Evolutionary conservation across 495 filamentous ascomycete species (phyloP), one percentile per base, ranked within the genome.

Genomic region (Clohesyomyces aquaticus): DNA sequence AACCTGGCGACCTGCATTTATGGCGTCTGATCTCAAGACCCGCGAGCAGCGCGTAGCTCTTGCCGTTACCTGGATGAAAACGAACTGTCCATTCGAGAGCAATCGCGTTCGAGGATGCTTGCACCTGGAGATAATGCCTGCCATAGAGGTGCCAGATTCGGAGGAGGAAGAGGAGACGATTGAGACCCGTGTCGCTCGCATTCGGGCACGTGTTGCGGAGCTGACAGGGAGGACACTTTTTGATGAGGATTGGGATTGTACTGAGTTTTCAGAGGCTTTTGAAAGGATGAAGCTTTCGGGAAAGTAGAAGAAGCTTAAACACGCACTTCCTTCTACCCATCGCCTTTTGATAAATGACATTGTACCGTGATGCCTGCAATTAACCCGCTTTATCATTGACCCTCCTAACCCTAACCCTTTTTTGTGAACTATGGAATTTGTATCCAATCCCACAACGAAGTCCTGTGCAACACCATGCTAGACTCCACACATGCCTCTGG

Each of bases 21-120:
- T 85, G 18, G 90, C 86, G 52, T 87, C 83, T 0, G 92, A 91
- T 27, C 91, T 91, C 64, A 98, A 98, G 50, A 96, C 79, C 71
- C 96, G 52, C 16, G 61, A 65, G 25, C 53, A 58, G 53, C 61
- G 61, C 16, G 46, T 65, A 12, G 4, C 22, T 23, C 22, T 59
- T 21, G 61, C 61, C 19, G 55, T 25, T 27, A 22, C 21, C 6
- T 65, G 61, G 61, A 10, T 65, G 46, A 51, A 18, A 26, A n/a
- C 11, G 1, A 51, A 53, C 11, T 65, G 53, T 35, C 46, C 55
- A 0, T 51, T 65, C 9, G 12, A 35, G 23, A 43, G 57, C 28
- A 54, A 65, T 8, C 54, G 29, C 1, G 23, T 65, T 23, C 45
- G 32, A 1, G n/a, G 53, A 18, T 50, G 43, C 19, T 41, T 65